Evolutionary conservation across 495 filamentous ascomycete species (phyloP).

Genomic region (Trichoderma gamsii): DNA sequence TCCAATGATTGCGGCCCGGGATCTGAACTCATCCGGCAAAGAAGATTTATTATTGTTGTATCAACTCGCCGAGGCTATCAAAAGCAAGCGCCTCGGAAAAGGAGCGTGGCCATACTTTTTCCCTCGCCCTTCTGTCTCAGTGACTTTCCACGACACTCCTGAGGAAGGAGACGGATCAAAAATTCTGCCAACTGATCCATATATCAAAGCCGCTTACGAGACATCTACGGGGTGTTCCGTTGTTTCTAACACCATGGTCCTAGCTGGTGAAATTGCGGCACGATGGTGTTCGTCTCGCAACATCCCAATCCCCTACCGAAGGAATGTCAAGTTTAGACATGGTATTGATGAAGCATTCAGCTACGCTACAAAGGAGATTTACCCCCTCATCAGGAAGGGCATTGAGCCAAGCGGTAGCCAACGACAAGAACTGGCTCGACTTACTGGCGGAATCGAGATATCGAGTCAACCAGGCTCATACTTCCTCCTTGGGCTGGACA

Average conservation of each 20-base stretch:
- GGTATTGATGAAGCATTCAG: slow-evolving; percentile 33
- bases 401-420: slow-evolving; percentile 49
- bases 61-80: slow-evolving; percentile 32
- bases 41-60: slow-evolving; percentile 31
- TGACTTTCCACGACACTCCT: slow-evolving; percentile 10
- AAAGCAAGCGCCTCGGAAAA: slow-evolving; percentile 29
- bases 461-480: slow-evolving; percentile 47
- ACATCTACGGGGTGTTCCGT: slow-evolving; percentile 23
- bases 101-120: slow-evolving; percentile 35
- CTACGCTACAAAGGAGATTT: slow-evolving; percentile 44
- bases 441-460: slow-evolving; percentile 50
- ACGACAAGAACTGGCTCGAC: slow-evolving; percentile 55
- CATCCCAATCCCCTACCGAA: slow-evolving; percentile 74
- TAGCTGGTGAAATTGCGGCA: slow-evolving; percentile 67
- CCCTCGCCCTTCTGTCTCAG: slow-evolving; percentile 26
- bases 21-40: slow-evolving; percentile 28
- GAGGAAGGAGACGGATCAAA: slow-evolving; percentile 20
- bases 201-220: slow-evolving; percentile 34
- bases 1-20: slow-evolving; percentile 30
- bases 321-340: slow-evolving; percentile 54
- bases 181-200: slow-evolving; percentile 31
- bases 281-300: slow-evolving; percentile 66
- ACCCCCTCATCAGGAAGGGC: slow-evolving; percentile 48
- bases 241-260: slow-evolving; percentile 60
- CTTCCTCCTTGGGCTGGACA: slow-evolving; percentile 55